Percentiles rank a stretch among this genome's conserved stretches.
These are phyloP conservation scores for Trichomonas gallinae DNA, from an alignment of 208 protist genomes.

Conservation along the genomic window DNA sequence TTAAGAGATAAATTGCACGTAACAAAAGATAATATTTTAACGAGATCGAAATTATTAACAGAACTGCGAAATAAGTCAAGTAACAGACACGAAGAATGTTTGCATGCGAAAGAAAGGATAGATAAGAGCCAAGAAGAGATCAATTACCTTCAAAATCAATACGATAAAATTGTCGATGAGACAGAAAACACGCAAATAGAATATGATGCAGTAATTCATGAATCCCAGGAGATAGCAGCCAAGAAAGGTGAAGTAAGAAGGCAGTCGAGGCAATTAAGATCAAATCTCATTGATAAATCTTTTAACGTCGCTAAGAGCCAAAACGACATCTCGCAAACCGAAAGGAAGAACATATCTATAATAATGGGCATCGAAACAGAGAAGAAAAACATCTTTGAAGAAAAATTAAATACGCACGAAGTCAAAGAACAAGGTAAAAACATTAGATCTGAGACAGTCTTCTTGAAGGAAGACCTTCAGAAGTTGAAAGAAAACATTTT, in stretches of 20 bases:
- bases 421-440: not conserved
- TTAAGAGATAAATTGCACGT: not conserved
- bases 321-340: not conserved
- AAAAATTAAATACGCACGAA: not conserved
- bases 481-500: not conserved
- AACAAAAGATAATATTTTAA: not conserved
- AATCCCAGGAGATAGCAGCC: not conserved
- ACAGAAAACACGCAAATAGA: not conserved
- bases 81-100: not conserved
- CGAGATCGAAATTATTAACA: not conserved
- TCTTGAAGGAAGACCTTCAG: not conserved
- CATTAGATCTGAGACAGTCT: not conserved
- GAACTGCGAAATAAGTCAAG: not conserved
- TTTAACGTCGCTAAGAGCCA: not conserved
- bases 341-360: not conserved
- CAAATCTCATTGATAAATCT: not conserved
- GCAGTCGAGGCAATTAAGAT: not conserved
- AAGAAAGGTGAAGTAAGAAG: not conserved
- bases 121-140: not conserved
- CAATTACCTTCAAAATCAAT: not conserved
- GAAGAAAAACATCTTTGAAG: not conserved
- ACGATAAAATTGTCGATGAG: not conserved
- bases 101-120: not conserved
- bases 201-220: not conserved
- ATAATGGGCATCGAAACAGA: not conserved